Percentiles rank a stretch among this genome's conserved stretches.
Conservation (phyloP, 2,329 filamentous ascomycete genomes). For the Phyllosticta citribraziliensis region DNA sequence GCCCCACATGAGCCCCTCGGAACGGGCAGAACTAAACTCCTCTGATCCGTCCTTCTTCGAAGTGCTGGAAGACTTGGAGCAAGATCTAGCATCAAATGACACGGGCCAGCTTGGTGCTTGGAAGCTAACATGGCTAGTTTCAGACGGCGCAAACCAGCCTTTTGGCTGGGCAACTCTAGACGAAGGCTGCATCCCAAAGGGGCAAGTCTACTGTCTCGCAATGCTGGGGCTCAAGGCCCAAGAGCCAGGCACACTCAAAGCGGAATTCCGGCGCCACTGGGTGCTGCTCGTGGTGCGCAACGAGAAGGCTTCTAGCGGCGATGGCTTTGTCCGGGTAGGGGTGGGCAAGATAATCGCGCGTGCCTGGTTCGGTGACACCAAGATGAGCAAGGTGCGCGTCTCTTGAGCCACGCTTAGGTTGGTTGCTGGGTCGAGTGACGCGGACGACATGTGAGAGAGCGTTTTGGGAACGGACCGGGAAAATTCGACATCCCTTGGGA, state of each 20-base stretch:
- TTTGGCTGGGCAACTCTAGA: slow-evolving; percentile 15
- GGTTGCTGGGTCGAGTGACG: no score
- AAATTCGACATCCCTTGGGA: no score
- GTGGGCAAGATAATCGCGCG: slow-evolving; percentile 11
- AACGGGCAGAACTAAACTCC: not conserved
- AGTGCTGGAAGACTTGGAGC: not conserved
- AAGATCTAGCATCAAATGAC: not conserved
- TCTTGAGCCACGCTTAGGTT: not conserved
- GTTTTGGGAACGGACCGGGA: not conserved
- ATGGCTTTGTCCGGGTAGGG: slow-evolving; percentile 10
- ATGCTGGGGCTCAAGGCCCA: slow-evolving; percentile 10
- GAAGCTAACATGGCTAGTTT: not conserved
- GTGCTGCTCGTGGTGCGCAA: slow-evolving; percentile 12
- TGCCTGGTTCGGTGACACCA: slow-evolving; percentile 10
- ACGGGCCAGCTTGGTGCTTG: not conserved
- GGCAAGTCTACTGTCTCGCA: slow-evolving; percentile 10
- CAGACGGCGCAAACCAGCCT: not conserved
- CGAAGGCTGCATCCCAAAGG: slow-evolving; percentile 2
- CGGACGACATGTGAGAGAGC: not conserved
- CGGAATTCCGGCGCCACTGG: slow-evolving; percentile 9
- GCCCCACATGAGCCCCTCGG: no score
- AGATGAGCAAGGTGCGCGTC: not conserved
- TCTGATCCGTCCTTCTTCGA: not conserved
- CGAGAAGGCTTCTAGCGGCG: not conserved
- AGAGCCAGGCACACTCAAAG: not conserved